Conservation (phyloP, 2,329 filamentous ascomycete species). For the Alternaria dauci region DNA sequence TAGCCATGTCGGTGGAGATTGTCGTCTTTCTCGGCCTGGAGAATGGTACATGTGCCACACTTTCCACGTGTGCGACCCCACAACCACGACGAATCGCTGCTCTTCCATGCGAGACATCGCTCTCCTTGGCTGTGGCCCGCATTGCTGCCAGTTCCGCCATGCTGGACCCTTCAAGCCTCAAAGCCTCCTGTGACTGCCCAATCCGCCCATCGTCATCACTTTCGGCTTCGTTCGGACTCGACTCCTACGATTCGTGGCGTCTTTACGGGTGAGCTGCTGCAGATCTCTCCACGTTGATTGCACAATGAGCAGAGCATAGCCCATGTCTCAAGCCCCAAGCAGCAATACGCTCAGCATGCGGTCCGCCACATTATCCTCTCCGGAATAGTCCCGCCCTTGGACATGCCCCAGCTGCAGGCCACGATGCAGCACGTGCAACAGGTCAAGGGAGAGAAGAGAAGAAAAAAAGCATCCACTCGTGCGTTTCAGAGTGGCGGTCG, state of each 20-base stretch:
- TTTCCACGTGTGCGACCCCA: constrained; percentile 40
- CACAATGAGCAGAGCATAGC: constrained; percentile 9
- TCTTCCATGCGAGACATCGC: constrained; percentile 45
- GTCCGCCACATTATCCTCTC: constrained; percentile 15
- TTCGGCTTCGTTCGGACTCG: constrained; percentile 21
- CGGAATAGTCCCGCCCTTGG: constrained; percentile 15
- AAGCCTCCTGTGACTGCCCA: constrained; percentile 20
- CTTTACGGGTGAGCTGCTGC: constrained; percentile 5
- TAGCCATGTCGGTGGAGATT: constrained; percentile 16
- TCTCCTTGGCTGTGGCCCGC: constrained; percentile 34
- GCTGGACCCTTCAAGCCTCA: constrained; percentile 29
- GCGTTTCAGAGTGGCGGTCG: constrained; percentile 22
- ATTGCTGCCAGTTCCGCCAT: constrained; percentile 30
- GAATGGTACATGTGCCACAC: constrained; percentile 22
- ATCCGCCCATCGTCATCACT: constrained; percentile 23
- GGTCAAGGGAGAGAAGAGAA: background rate
- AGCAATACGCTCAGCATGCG: constrained; percentile 1
- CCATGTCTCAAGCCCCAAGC: constrained; percentile 6
- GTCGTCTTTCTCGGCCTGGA: constrained; percentile 25
- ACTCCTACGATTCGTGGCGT: constrained; percentile 10
- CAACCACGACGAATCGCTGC: constrained; percentile 31
- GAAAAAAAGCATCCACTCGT: constrained; percentile 19
- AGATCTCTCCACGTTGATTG: constrained; percentile 9
- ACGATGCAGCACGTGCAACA: constrained; percentile 27
- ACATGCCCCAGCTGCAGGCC: constrained; percentile 12